Conservation (phyloP, 2,329 filamentous ascomycete genomes). For the Aspergillus ustus region DNA sequence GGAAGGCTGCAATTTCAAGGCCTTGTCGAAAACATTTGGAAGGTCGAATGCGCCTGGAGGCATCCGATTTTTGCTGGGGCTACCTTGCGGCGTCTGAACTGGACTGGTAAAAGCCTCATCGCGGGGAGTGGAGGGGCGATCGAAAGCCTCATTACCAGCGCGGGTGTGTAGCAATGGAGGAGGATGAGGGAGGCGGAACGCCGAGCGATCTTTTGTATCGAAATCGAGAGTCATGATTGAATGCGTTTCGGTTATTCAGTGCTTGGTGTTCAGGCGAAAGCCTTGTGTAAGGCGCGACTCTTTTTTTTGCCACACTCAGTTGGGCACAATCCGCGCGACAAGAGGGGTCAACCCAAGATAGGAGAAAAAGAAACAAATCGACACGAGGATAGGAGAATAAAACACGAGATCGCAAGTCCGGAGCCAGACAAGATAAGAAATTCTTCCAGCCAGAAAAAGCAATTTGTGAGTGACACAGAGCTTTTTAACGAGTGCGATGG, state of each 20-base stretch:
- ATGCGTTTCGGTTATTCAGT: constrained; percentile 1
- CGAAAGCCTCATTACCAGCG: constrained; percentile 52
- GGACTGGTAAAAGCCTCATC: constrained; percentile 54
- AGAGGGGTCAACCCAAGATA: constrained; percentile 4
- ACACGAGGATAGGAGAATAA: constrained; percentile 15
- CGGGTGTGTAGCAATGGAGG: constrained; percentile 55
- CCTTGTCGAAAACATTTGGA: constrained; percentile 56
- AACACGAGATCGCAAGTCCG: constrained; percentile 1
- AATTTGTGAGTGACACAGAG: constrained; percentile 6
- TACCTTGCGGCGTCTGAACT: constrained; percentile 54
- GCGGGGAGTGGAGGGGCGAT: constrained; percentile 51
- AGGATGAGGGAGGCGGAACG: constrained; percentile 48
- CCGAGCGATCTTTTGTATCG: constrained; percentile 38
- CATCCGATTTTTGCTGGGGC: constrained; percentile 54
- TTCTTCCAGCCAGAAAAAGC: constrained; percentile 14
- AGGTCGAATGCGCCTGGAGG: constrained; percentile 55
- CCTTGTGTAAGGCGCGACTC: constrained; percentile 6
- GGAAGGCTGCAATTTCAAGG: constrained; percentile 52
- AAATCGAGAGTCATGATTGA: constrained; percentile 43
- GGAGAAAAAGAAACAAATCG: constrained; percentile 9
- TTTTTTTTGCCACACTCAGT: constrained; percentile 4
- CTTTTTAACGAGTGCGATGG: constrained; percentile 7
- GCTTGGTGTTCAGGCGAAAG: background rate
- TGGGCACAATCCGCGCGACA: background rate
- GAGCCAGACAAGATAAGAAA: constrained; percentile 7